phyloP scores from a whole-genome alignment of 495 filamentous ascomycete genomes.

The Letharia columbiana region DNA sequence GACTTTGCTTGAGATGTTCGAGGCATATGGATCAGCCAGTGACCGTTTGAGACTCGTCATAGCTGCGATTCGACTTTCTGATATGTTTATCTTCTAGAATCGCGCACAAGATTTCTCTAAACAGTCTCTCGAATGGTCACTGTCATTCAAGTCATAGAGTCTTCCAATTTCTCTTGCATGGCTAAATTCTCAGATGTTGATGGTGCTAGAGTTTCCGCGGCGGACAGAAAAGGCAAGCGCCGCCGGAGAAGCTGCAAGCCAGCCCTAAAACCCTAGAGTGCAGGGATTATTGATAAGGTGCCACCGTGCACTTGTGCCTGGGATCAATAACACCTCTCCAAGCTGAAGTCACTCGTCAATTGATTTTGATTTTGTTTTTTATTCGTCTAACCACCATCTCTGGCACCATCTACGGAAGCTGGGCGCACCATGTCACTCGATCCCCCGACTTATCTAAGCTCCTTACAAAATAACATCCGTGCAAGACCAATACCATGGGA shows the following conservation, averaged over 20 bases:
- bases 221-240: conserved; percentile 4
- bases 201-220: not conserved
- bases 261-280: not conserved
- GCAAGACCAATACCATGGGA: conserved; percentile 95
- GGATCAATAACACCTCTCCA: not conserved
- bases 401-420: not conserved
- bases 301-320: not conserved
- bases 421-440: conserved; percentile 67
- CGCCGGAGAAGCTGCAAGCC: conserved; percentile 1
- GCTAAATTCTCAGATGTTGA: not conserved
- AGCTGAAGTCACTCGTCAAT: not conserved
- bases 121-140: not conserved
- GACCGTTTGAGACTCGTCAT: conserved; percentile 89
- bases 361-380: not conserved
- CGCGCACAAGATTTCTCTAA: too few relatives aligned
- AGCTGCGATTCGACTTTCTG: not conserved
- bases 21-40: conserved; percentile 56
- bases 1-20: conserved; percentile 82
- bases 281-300: conserved; percentile 6
- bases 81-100: not conserved
- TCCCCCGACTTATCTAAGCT: conserved; percentile 80
- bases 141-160: not conserved
- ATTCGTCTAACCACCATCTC: not conserved
- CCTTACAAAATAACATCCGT: conserved; percentile 91
- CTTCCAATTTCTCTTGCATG: not conserved